Base-by-base conservation (phyloP, 2,329 filamentous ascomycete species). In the Ophiocordyceps camponoti-saundersi region DNA sequence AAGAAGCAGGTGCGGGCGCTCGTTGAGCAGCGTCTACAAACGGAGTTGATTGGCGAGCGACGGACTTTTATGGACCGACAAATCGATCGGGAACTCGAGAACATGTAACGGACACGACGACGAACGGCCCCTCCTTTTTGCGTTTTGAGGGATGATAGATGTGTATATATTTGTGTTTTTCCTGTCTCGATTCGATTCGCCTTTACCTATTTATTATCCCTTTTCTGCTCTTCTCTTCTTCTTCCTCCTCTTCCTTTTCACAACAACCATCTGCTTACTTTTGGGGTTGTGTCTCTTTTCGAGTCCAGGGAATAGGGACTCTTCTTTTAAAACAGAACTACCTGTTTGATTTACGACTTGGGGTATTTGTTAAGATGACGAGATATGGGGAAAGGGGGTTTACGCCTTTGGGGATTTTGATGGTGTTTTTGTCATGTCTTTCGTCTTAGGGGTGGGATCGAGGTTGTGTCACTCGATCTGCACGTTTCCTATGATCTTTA, bases 1-100 rank as follows among this genome's bases (percentile, higher is more conserved):
- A 98, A 96, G 79, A 98, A 98, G 70, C 90, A 96, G 67, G 82
- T 92, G 48, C 76, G 85, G 45, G 89, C 85, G 3, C 73, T 96
- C 42, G 88, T 95, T 13, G 92, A 98, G 68, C 88, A 95, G 69
- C 78, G 89, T 57, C 67, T 98, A 51, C 90, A 95, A 68, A 90
- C 85, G 5, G 88, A 95, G 61, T 72, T 96, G 48, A 72, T 77
- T 0, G 89, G 88, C 21, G 89, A 95, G 64, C 82, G 87, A 62
- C 80, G 84, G 61, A 80, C 80, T 16, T 96, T 94, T 67, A 79
- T 96, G 69, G 90, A 95, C 66, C 75, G 81, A 55, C 85, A 89
- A 68, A 96, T 98, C 64, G 92, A 98, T 66, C 77, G 78, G 48
- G 89, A 96, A 70, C 69, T 98, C 59, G 88, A 89, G 52, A 93